Evolutionary conservation across 75 land plant genomes (phyloP), one percentile per base, ranked within the genome.

Genomic region (Selaginella tamariscina): DNA sequence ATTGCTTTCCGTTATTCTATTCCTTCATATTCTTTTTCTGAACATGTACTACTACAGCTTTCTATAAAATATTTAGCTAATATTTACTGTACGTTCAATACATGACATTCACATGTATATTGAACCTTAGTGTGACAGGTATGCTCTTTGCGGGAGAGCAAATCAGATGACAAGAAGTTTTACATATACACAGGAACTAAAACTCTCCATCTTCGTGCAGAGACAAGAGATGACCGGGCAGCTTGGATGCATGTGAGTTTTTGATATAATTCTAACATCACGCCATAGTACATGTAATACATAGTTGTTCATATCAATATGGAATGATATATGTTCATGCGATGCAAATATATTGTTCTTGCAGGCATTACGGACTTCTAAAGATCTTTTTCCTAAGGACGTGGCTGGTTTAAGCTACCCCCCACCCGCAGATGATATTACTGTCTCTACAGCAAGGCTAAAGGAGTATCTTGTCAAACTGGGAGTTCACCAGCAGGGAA

Each of bases 191-290:
- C 76, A 20, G 76, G 76, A 64, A 63, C 65, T 31, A 74, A 74
- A 30, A 74, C 76, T 24, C 30, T 74, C 24, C 66, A 74, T 62
- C 74, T 74, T 32, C 66, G 76, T 29, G 74, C 76, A 20, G 76
- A 74, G 74, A 33, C 33, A 27, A 74, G 20, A 29, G 76, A 74
- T 27, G 76, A 74, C 44, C 56, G 73, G 28, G 26, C 23, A 1
- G 66, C 73, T 24, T 74, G 76, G 76, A 31, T 74, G 74, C 66
- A 74, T 22, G 73, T n/a, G n/a, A n/a, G n/a, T n/a, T n/a, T n/a
- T n/a, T n/a, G n/a, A n/a, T n/a, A n/a, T n/a, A n/a, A n/a, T n/a
- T n/a, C n/a, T n/a, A n/a, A n/a, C n/a, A n/a, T n/a, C n/a, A n/a
- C n/a, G n/a, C n/a, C n/a, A n/a, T n/a, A n/a, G n/a, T n/a, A n/a